These are phyloP conservation scores for Vitis rotundifolia DNA, from an alignment of 164 flowering plant species.

Conservation along the genomic window DNA sequence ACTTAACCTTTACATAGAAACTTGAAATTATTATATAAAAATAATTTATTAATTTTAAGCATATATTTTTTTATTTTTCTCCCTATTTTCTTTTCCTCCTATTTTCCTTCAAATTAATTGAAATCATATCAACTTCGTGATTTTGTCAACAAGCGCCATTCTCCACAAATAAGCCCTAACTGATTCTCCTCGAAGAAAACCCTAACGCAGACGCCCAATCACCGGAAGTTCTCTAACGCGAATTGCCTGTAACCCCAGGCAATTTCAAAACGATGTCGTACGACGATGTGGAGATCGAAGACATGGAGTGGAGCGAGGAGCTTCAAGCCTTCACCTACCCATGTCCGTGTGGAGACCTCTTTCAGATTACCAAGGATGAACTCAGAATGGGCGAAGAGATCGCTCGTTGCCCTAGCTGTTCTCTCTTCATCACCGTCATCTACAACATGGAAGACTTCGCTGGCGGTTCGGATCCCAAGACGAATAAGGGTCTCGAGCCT, in stretches of 20 bases:
- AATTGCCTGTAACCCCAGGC: background rate
- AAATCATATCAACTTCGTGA: too few relatives aligned
- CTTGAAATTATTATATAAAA: too few relatives aligned
- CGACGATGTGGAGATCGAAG: constrained; percentile 97
- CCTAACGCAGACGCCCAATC: too few relatives aligned
- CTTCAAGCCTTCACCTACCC: constrained; percentile 81
- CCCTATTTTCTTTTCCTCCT: too few relatives aligned
- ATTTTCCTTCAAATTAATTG: too few relatives aligned
- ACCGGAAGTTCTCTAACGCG: too few relatives aligned
- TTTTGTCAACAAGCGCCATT: too few relatives aligned
- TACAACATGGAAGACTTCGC: constrained; percentile 81
- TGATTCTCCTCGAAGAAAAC: too few relatives aligned
- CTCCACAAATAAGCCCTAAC: too few relatives aligned
- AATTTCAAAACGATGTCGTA: constrained; percentile 62
- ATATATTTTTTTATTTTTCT: too few relatives aligned
- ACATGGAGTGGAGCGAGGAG: constrained; percentile 97
- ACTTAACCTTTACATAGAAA: too few relatives aligned
- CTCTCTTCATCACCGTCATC: constrained; percentile 86
- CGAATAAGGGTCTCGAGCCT: constrained; percentile 30
- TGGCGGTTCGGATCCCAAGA: constrained; percentile 25
- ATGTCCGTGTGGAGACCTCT: constrained; percentile 94
- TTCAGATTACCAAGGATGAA: constrained; percentile 87
- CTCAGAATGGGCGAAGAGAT: constrained; percentile 83
- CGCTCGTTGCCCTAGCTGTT: constrained; percentile 96
- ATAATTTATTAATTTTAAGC: too few relatives aligned